A percentile compares a stretch with the other conserved stretches of the same genome.
phyloP scores from a whole-genome alignment of 2,329 filamentous ascomycete genomes.

The Alternaria brassicicola region DNA sequence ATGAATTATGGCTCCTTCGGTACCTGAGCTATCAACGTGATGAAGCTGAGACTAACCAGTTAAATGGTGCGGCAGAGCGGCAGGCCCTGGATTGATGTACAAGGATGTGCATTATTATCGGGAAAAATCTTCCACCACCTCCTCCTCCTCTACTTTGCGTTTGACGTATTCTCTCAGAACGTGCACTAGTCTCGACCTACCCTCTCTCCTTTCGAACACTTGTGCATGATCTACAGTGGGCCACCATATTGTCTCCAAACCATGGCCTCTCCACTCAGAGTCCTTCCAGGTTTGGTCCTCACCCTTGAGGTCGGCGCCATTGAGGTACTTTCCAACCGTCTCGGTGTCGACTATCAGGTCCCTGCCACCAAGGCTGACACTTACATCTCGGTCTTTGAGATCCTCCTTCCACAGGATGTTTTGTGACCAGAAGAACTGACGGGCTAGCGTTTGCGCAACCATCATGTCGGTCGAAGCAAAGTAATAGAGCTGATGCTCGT shows the following conservation, averaged over 20 bases:
- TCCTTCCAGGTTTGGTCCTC: constrained; percentile 43
- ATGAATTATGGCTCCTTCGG: neutral
- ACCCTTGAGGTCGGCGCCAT: constrained; percentile 41
- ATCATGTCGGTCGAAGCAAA: constrained; percentile 72
- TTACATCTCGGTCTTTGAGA: constrained; percentile 56
- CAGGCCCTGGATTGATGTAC: neutral
- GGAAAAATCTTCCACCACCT: constrained; percentile 8
- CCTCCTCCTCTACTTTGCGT: constrained; percentile 9
- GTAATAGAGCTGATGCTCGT: constrained; percentile 73
- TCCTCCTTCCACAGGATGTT: constrained; percentile 75
- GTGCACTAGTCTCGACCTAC: constrained; percentile 30
- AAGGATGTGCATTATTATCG: neutral
- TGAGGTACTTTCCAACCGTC: constrained; percentile 64
- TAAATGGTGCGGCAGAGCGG: constrained; percentile 6
- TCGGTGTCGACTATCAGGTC: constrained; percentile 70
- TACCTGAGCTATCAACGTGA: neutral
- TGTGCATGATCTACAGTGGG: constrained; percentile 68
- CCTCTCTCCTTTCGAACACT: constrained; percentile 44
- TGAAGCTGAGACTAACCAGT: neutral
- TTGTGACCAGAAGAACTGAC: constrained; percentile 74
- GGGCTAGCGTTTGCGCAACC: constrained; percentile 66
- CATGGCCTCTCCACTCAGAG: constrained; percentile 47
- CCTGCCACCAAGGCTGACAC: constrained; percentile 63
- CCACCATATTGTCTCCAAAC: constrained; percentile 66
- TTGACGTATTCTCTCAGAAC: constrained; percentile 37